Base-by-base conservation (phyloP, 1,139 yeast species). In the Geotrichum reessii region DNA sequence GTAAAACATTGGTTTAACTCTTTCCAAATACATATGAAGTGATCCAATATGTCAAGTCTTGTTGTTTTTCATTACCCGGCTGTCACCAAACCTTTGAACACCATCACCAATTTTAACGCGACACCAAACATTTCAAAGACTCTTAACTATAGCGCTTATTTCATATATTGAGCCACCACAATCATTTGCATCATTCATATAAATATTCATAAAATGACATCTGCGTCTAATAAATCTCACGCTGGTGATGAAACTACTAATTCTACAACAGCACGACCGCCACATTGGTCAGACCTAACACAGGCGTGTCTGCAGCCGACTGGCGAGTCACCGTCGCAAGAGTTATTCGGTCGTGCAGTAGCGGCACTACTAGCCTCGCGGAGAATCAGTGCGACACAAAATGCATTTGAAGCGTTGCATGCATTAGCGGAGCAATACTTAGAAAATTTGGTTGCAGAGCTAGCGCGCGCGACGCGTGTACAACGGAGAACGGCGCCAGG, bases 401-500 rank as follows among this genome's bases (percentile, higher is more conserved):
- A 62, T 27, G 66, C 72, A n/a, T 68, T 69, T 40, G 73, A 69
- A 31, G 83, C 63, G 58, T 55, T 73, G 9, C 64, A 68, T 2
- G 33, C 63, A 44, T 64, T 71, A 7, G 78, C 85, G 1, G 76
- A 78, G 50, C 73, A 73, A 22, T 84, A 82, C 67, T 73, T 88
- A 66, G 74, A 79, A 62, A 75, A 76, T 31, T 63, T 86, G 56
- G 70, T 80, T 6, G 66, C 71, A 5, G 74, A 78, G 51, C 69
- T 89, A 50, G 82, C 81, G 58, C 79, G 80, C 61, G 71, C 83
- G 42, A 78, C 86, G 2, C 84, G 81, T 61, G 72, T 83, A n/a
- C 96, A 90, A 71, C 76, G 97, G 64, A 77, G 95, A 57, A 73
- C 77, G 27, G 70, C 71, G 31, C 88, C 93, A 0, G 76, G 88